Base-by-base conservation (phyloP, 1,284 basidiomycete species). In the Malassezia pachydermatis region DNA sequence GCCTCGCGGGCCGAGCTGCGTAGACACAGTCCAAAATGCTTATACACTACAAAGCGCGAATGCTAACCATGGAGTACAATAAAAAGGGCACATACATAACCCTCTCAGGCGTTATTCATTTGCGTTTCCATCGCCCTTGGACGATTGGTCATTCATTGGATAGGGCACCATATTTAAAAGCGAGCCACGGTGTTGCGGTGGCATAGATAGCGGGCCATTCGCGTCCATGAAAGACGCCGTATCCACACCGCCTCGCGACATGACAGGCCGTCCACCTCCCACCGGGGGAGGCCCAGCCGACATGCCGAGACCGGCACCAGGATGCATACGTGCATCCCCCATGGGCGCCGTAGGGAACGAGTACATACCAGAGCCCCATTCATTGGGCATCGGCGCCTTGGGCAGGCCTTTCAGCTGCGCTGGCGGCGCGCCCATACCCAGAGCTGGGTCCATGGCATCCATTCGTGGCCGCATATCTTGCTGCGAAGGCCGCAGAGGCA, bases 81-180 rank as follows among this genome's bases (percentile, higher is more conserved):
- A n/a, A n/a, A n/a, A n/a, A n/a, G n/a, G n/a, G n/a, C n/a, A n/a
- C n/a, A n/a, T n/a, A n/a, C n/a, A n/a, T n/a, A n/a, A n/a, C n/a
- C n/a, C n/a, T n/a, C n/a, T n/a, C n/a, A n/a, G 10, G 6, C 20
- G 29, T 23, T 51, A 51, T 33, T 51, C 48, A 19, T 24, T 34
- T 2, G 41, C 23, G 10, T 28, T 38, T 8, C 16, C 11, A 13
- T 45, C 38, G n/a, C 32, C 38, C 36, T 52, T 52, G 9, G 28
- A 24, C 34, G 45, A 13, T 10, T 17, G 13, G 7, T 45, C 44
- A 27, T 38, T 40, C 28, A 52, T 47, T 27, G 44, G 16, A 23
- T 52, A 52, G 9, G 50, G 45, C 28, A 52, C 38, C 50, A 52
- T 52, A 24, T 47, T 52, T 17, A 43, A 30, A 23, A 52, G 33